Percentiles rank a stretch among this genome's conserved stretches.
These are phyloP conservation scores for Aaosphaeria arxii DNA, from an alignment of 2,329 filamentous ascomycete species.

Conservation along the genomic window DNA sequence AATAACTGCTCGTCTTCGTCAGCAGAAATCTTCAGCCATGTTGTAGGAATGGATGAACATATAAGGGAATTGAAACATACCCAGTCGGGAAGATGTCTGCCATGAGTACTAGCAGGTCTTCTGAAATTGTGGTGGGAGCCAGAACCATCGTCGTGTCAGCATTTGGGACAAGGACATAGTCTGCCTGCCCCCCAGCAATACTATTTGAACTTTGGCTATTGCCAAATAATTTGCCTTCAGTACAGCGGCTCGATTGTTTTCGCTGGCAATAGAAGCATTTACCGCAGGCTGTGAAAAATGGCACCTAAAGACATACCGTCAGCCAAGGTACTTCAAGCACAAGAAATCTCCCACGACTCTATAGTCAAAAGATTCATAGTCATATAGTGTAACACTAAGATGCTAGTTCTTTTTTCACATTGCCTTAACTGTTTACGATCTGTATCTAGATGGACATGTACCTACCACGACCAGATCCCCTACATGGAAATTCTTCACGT, in stretches of 20 bases:
- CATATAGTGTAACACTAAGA: too few relatives aligned
- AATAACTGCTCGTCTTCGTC: too few relatives aligned
- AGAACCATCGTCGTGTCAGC: constrained; percentile 80
- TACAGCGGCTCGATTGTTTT: constrained; percentile 74
- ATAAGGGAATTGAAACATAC: constrained; percentile 60
- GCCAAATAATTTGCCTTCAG: constrained; percentile 68
- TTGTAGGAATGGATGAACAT: too few relatives aligned
- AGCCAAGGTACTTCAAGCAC: too few relatives aligned
- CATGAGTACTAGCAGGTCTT: constrained; percentile 79
- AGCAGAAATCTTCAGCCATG: too few relatives aligned
- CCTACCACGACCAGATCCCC: constrained; percentile 71
- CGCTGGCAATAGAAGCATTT: constrained; percentile 83
- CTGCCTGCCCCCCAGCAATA: constrained; percentile 77
- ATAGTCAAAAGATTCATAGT: too few relatives aligned
- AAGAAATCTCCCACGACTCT: too few relatives aligned
- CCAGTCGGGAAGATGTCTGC: constrained; percentile 89
- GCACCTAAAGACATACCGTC: constrained; percentile 36
- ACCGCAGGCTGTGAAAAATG: constrained; percentile 65
- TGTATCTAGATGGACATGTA: too few relatives aligned
- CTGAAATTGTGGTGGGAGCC: constrained; percentile 67
- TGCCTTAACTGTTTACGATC: too few relatives aligned
- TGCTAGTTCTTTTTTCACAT: too few relatives aligned
- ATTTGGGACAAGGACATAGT: constrained; percentile 70
- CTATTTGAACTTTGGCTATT: constrained; percentile 38
- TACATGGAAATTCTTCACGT: constrained; percentile 65